Conservation (phyloP, 2,329 filamentous ascomycete genomes). For the Tolypocladium sp. region DNA sequence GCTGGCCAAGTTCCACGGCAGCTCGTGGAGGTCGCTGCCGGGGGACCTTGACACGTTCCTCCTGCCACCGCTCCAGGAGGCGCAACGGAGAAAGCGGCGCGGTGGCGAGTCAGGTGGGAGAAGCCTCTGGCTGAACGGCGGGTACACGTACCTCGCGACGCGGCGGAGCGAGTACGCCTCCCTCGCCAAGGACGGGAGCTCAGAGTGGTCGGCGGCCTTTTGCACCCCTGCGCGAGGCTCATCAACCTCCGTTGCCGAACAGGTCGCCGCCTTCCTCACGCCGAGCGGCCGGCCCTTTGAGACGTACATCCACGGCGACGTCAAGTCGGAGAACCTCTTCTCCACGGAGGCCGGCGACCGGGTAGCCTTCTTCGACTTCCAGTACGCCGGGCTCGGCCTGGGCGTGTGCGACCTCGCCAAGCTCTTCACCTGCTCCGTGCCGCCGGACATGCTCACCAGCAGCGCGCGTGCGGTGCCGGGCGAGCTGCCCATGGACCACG, state of each 20-base stretch:
- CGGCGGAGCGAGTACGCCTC: slow-evolving; percentile 44
- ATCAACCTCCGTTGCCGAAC: slow-evolving; percentile 35
- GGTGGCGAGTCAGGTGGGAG: slow-evolving; percentile 6
- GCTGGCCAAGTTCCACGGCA: slow-evolving; percentile 52
- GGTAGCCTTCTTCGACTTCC: slow-evolving; percentile 61
- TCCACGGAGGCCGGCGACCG: slow-evolving; percentile 35
- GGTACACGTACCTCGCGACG: slow-evolving; percentile 61
- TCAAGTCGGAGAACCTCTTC: slow-evolving; percentile 62
- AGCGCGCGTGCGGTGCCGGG: slow-evolving; percentile 17
- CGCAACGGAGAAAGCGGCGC: slow-evolving; percentile 12
- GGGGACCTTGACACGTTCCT: slow-evolving; percentile 25
- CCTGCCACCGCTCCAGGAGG: slow-evolving; percentile 47
- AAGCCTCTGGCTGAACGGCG: slow-evolving; percentile 54
- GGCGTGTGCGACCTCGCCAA: slow-evolving; percentile 60
- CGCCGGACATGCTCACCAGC: slow-evolving; percentile 38
- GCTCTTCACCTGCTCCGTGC: slow-evolving; percentile 57
- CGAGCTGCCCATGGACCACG: slow-evolving; percentile 36
- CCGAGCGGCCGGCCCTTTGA: slow-evolving; percentile 35
- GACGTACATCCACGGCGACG: slow-evolving; percentile 58
- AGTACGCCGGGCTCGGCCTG: slow-evolving; percentile 55
- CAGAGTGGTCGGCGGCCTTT: slow-evolving; percentile 46
- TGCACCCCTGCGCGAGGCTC: slow-evolving; percentile 23
- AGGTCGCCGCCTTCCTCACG: slow-evolving; percentile 40
- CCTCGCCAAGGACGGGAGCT: slow-evolving; percentile 34
- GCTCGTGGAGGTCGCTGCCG: slow-evolving; percentile 33